Conservation (phyloP, 805 yeast genomes). For the Lipomyces anomalus region DNA sequence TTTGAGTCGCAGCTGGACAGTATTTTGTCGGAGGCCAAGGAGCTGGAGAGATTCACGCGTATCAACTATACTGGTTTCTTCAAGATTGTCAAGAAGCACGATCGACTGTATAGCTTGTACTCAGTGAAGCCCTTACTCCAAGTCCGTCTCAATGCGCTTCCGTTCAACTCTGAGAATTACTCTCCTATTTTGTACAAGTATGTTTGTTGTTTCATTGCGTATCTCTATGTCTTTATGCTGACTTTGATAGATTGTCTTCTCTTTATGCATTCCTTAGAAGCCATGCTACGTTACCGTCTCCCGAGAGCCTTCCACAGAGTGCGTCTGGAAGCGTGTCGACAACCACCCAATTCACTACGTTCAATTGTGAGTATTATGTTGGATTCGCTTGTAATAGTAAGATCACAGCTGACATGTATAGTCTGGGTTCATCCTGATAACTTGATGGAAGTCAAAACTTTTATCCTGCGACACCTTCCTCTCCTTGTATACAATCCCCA, state of each 20-base stretch:
- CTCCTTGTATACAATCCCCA: conserved; percentile 68
- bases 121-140: conserved; percentile 87
- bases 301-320: conserved; percentile 21
- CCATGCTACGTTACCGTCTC: conserved; percentile 40
- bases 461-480: conserved; percentile 87
- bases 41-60: conserved; percentile 83
- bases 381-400: background rate
- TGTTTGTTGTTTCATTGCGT: too few relatives aligned
- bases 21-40: conserved; percentile 67
- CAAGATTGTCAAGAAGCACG: conserved; percentile 94
- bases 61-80: conserved; percentile 91
- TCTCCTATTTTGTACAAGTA: conserved; percentile 82
- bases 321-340: conserved; percentile 25
- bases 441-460: conserved; percentile 95
- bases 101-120: conserved; percentile 77
- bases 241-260: too few relatives aligned
- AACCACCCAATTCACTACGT: conserved; percentile 31
- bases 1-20: conserved; percentile 71
- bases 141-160: conserved; percentile 79
- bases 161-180: conserved; percentile 92
- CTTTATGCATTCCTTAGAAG: conserved; percentile 78
- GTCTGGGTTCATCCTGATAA: conserved; percentile 98
- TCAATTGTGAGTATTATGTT: conserved; percentile 26
- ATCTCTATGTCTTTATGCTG: too few relatives aligned
- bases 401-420: conserved; percentile 48